Evolutionary conservation across 768 basidiomycete genomes (phyloP).

Genomic region (Boletus coccyginus): DNA sequence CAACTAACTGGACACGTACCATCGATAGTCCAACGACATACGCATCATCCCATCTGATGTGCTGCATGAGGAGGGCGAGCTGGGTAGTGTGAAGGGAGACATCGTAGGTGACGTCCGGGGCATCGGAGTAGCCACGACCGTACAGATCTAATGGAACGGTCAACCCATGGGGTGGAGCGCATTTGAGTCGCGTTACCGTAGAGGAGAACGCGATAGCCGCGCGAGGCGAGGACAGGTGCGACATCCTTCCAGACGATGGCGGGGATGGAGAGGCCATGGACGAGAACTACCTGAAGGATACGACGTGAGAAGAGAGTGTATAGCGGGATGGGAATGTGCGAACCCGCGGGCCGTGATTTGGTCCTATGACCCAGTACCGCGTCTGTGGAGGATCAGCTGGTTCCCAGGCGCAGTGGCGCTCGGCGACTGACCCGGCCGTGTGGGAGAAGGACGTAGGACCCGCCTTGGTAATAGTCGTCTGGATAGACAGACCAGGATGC

Average conservation of each 20-base stretch:
- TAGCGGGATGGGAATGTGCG: slow-evolving; percentile 10
- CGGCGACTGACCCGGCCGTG: slow-evolving; percentile 54
- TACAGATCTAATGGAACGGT: slow-evolving; percentile 58
- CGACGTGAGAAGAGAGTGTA: background rate
- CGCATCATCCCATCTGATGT: slow-evolving; percentile 68
- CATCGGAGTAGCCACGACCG: slow-evolving; percentile 81
- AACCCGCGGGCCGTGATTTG: slow-evolving; percentile 65
- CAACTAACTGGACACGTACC: slow-evolving; percentile 36
- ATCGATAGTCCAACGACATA: slow-evolving; percentile 72
- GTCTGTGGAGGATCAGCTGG: slow-evolving; percentile 39
- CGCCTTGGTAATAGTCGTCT: slow-evolving; percentile 59
- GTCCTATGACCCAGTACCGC: slow-evolving; percentile 77
- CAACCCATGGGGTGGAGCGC: background rate
- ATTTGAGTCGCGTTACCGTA: slow-evolving; percentile 49
- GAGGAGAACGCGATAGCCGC: slow-evolving; percentile 70
- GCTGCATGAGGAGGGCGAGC: slow-evolving; percentile 81
- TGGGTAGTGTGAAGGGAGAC: slow-evolving; percentile 65
- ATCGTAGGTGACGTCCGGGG: slow-evolving; percentile 68
- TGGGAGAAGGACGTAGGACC: slow-evolving; percentile 63
- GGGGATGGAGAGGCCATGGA: slow-evolving; percentile 77
- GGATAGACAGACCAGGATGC: slow-evolving; percentile 73
- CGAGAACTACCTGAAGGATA: slow-evolving; percentile 58
- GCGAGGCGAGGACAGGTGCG: slow-evolving; percentile 57
- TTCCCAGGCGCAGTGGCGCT: background rate
- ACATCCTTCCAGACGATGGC: slow-evolving; percentile 77